Evolutionary conservation across 441 rosid species (phyloP).

Genomic region (Populus trichocarpa): DNA sequence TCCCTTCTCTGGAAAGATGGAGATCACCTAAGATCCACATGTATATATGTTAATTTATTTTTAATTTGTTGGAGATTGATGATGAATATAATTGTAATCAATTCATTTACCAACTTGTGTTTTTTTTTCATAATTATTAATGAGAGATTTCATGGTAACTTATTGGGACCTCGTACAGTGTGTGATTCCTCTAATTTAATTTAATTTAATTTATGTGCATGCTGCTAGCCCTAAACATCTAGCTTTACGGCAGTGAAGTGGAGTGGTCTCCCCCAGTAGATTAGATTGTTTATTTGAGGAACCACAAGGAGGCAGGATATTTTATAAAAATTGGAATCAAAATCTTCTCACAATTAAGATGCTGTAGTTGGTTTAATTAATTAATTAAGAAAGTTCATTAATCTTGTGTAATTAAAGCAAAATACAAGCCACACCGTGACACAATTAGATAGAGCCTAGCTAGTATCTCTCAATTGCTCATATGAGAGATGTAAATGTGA

Average conservation of each 20-base stretch:
- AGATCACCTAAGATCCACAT: background rate
- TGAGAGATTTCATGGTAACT: background rate
- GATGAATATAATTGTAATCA: background rate
- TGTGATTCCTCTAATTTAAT: background rate
- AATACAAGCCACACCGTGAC: no score
- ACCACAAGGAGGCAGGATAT: background rate
- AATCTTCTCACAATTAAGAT: background rate
- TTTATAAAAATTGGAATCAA: background rate
- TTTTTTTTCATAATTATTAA: background rate
- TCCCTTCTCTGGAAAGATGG: background rate
- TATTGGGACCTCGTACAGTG: background rate
- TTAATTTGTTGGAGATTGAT: background rate
- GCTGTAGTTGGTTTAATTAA: background rate
- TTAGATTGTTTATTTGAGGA: background rate
- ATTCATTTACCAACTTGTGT: background rate
- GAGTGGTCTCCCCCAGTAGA: background rate
- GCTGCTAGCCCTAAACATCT: background rate
- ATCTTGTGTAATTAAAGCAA: no score
- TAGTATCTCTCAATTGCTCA: no score
- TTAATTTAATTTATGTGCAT: background rate
- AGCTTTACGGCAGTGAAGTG: background rate
- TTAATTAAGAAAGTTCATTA: no score
- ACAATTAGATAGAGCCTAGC: no score
- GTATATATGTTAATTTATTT: background rate
- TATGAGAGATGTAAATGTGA: no score